These are phyloP conservation scores for Cutaneotrichosporon sp. DNA, from an alignment of 1,284 basidiomycete species.

Conservation along the genomic window DNA sequence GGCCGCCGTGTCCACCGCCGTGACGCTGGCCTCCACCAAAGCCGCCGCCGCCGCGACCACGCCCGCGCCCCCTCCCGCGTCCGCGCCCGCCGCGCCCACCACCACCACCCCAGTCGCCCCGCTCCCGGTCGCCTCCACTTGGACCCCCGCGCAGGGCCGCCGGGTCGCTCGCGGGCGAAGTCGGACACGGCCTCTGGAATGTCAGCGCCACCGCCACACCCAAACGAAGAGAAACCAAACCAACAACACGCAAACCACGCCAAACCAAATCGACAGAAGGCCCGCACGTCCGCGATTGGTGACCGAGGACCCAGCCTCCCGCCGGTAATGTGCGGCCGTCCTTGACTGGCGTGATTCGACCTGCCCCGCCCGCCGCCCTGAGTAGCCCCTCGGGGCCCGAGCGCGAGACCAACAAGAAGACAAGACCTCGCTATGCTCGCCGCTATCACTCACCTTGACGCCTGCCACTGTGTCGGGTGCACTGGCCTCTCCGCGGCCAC, in stretches of 20 bases:
- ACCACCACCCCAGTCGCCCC: constrained; percentile 2
- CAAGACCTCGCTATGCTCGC: not conserved
- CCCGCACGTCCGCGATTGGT: not conserved
- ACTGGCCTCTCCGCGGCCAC: constrained; percentile 22
- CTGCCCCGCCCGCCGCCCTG: not conserved
- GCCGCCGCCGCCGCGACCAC: constrained; percentile 11
- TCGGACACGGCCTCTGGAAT: constrained; percentile 2
- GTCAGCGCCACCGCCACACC: constrained; percentile 4
- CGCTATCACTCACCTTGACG: not conserved
- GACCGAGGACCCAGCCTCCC: not conserved
- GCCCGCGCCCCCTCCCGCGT: not conserved
- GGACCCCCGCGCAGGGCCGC: not conserved
- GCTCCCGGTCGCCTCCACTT: not conserved
- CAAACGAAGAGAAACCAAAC: not conserved
- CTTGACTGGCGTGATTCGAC: not conserved
- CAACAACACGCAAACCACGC: not conserved
- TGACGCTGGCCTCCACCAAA: constrained; percentile 7
- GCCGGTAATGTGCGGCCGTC: not conserved
- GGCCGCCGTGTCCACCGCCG: too few relatives aligned
- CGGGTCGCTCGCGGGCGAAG: not conserved
- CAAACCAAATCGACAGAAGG: not conserved
- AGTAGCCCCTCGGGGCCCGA: not conserved
- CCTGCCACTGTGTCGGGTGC: not conserved
- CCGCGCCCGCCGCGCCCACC: not conserved
- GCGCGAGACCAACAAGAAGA: constrained; percentile 3